Evolutionary conservation across 371 early-diverging fungal species (phyloP).

Genomic region (Smittium culicis): DNA sequence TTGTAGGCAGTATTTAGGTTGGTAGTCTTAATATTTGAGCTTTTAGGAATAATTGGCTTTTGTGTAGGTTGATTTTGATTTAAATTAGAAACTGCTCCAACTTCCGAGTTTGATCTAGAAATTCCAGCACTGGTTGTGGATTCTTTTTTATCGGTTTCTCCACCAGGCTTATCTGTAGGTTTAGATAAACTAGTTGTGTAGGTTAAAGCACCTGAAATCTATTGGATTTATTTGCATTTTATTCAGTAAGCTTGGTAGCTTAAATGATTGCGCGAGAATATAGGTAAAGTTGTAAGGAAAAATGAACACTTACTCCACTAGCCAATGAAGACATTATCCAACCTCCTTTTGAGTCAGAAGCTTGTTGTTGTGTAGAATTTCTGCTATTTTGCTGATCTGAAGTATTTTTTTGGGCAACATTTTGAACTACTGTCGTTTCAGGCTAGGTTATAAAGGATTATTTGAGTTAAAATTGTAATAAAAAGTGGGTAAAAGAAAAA

Average conservation of each 20-base stretch:
- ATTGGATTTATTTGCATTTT: too few species aligned
- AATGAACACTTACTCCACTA: conserved; percentile 31
- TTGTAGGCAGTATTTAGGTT: background rate
- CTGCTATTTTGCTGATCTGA: background rate
- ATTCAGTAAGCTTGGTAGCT: too few species aligned
- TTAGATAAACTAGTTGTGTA: conserved; percentile 7
- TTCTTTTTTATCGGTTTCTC: background rate
- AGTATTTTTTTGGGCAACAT: background rate
- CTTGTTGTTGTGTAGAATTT: conserved; percentile 12
- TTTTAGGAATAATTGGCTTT: too few species aligned
- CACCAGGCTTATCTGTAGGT: conserved; percentile 10
- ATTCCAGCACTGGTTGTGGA: background rate
- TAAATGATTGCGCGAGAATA: too few species aligned
- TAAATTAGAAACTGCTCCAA: too few species aligned
- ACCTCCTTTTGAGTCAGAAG: conserved; percentile 47
- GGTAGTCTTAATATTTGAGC: background rate
- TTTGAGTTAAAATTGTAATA: background rate
- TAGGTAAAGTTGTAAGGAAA: too few species aligned
- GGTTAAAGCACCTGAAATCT: conserved; percentile 18
- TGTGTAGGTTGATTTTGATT: too few species aligned
- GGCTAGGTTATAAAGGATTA: conserved; percentile 12
- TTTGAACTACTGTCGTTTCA: conserved; percentile 12
- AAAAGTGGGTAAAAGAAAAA: background rate
- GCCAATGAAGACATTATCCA: conserved; percentile 61
- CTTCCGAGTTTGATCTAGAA: background rate